Percentiles rank a stretch among this genome's conserved stretches.
These are phyloP conservation scores for Dacryopinax primogenitus DNA, from an alignment of 768 basidiomycete species.

Conservation along the genomic window DNA sequence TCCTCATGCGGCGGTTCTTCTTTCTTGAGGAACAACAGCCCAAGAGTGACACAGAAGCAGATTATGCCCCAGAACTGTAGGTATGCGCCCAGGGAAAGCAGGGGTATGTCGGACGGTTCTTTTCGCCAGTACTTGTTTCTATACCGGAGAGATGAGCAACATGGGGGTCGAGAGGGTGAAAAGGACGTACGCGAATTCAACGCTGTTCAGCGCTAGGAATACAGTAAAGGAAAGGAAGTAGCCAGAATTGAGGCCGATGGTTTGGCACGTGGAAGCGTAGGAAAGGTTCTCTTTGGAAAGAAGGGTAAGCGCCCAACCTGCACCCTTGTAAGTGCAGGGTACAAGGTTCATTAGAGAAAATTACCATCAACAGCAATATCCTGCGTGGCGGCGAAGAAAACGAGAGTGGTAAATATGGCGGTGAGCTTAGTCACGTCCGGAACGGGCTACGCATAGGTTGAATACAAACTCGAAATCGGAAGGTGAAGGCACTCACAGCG, in stretches of 20 bases:
- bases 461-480: slow-evolving; percentile 49
- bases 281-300: slow-evolving; percentile 89
- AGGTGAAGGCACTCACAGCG: slow-evolving; percentile 22
- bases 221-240: slow-evolving; percentile 95
- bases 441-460: slow-evolving; percentile 46
- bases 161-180: slow-evolving; percentile 1
- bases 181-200: slow-evolving; percentile 64
- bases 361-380: slow-evolving; percentile 87
- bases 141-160: background rate
- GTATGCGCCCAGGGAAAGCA: slow-evolving; percentile 55
- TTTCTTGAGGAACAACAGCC: background rate
- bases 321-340: background rate
- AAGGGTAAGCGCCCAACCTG: slow-evolving; percentile 35
- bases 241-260: slow-evolving; percentile 89
- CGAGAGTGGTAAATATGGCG: slow-evolving; percentile 71
- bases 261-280: slow-evolving; percentile 96
- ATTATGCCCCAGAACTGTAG: slow-evolving; percentile 73
- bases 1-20: slow-evolving; percentile 64
- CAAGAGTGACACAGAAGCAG: slow-evolving; percentile 62
- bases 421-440: slow-evolving; percentile 70
- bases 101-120: slow-evolving; percentile 28
- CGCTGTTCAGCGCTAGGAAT: slow-evolving; percentile 91
- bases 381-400: slow-evolving; percentile 92
- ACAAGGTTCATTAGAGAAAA: background rate
- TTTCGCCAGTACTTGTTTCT: slow-evolving; percentile 36